A percentile compares a stretch with the other conserved stretches of the same genome.
Evolutionary conservation across 805 yeast genomes (phyloP).

Genomic region (Kazachstania psychrophila): DNA sequence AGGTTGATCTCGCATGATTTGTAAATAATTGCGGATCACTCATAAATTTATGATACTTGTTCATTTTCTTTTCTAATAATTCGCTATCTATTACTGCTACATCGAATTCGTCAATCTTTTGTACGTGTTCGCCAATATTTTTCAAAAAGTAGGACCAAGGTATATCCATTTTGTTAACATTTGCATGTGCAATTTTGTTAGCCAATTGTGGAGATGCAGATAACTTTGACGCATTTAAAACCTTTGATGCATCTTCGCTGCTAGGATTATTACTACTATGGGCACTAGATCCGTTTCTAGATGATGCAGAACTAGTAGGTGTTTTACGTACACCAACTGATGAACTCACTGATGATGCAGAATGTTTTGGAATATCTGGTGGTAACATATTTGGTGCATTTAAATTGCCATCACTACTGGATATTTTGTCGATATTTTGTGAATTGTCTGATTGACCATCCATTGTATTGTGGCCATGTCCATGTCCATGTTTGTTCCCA

Average conservation of each 20-base stretch:
- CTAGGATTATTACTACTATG: no score
- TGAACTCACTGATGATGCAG: no score
- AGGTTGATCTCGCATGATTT: conserved; percentile 27
- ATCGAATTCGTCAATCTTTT: conserved; percentile 47
- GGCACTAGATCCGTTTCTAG: no score
- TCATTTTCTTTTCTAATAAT: conserved; percentile 38
- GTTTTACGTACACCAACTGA: no score
- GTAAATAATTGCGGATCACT: conserved; percentile 36
- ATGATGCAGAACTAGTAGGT: no score
- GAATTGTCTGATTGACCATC: no score
- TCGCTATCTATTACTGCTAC: conserved; percentile 39
- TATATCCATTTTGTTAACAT: conserved; percentile 42
- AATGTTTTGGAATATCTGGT: no score
- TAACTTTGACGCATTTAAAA: neutral
- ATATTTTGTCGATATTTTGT: no score
- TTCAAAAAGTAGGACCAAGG: conserved; percentile 49
- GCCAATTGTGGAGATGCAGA: neutral
- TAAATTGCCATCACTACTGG: no score
- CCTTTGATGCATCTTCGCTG: no score
- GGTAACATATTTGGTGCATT: neutral
- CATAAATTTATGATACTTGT: conserved; percentile 43
- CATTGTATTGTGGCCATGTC: no score
- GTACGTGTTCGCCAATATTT: conserved; percentile 50
- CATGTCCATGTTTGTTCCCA: no score
- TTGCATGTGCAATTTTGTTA: neutral